Percentiles rank a stretch among this genome's conserved stretches.
These are phyloP conservation scores for Fusarium cyanostomum DNA, from an alignment of 2,329 filamentous ascomycete species.

Conservation along the genomic window DNA sequence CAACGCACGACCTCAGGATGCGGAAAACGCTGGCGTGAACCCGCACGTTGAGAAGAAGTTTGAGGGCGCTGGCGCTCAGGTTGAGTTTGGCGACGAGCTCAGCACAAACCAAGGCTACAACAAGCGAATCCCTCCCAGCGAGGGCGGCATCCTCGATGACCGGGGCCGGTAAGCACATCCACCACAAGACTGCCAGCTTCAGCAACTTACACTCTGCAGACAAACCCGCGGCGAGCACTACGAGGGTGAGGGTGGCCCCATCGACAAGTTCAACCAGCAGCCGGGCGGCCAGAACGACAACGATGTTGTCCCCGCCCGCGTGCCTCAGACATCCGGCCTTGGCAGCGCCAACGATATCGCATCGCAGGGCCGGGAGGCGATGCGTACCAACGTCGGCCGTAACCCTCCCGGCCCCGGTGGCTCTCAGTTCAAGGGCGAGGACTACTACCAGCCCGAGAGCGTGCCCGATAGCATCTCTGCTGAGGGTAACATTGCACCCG, in stretches of 20 bases:
- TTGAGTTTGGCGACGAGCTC: slow-evolving; percentile 54
- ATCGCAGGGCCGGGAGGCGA: slow-evolving; percentile 50
- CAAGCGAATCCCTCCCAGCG: slow-evolving; percentile 56
- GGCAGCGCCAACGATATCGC: slow-evolving; percentile 44
- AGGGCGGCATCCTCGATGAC: slow-evolving; percentile 56
- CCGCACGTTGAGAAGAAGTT: slow-evolving; percentile 55
- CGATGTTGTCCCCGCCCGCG: slow-evolving; percentile 45
- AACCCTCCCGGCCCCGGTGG: slow-evolving; percentile 50
- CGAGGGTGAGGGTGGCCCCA: slow-evolving; percentile 55
- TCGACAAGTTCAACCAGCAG: slow-evolving; percentile 50
- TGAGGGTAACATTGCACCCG: slow-evolving; percentile 53
- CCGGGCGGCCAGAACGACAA: slow-evolving; percentile 52
- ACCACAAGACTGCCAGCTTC: background rate
- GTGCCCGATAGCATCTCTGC: slow-evolving; percentile 55
- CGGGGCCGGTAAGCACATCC: slow-evolving; percentile 52
- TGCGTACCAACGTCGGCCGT: slow-evolving; percentile 51
- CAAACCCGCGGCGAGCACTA: slow-evolving; percentile 56
- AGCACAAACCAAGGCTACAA: slow-evolving; percentile 58
- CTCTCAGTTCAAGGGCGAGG: slow-evolving; percentile 51
- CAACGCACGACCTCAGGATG: slow-evolving; percentile 49
- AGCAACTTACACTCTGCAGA: slow-evolving; percentile 43
- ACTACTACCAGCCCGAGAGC: slow-evolving; percentile 54
- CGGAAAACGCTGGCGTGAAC: slow-evolving; percentile 56
- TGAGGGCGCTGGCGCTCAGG: slow-evolving; percentile 34
- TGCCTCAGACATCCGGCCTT: slow-evolving; percentile 38